Percentiles rank a stretch among this genome's conserved stretches.
Evolutionary conservation across 2,329 filamentous ascomycete genomes (phyloP).

Genomic region (Pezicula radicicola): DNA sequence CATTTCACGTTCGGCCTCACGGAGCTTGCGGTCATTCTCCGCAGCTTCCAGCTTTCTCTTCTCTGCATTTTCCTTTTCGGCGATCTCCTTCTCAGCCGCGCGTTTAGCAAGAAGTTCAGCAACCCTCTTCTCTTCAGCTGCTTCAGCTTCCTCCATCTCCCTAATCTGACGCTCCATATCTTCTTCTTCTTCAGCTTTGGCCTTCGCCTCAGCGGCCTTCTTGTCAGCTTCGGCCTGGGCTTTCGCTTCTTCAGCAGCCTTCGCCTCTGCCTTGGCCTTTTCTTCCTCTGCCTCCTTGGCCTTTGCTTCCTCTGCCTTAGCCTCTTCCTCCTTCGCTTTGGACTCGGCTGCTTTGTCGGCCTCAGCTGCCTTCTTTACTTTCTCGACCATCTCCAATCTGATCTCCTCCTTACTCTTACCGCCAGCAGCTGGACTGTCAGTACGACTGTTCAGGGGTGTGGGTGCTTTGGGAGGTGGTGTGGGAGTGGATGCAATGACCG

Average conservation of each 20-base stretch:
- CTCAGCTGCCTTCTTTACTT: constrained; percentile 36
- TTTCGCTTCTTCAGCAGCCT: constrained; percentile 32
- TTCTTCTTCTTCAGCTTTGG: constrained; percentile 45
- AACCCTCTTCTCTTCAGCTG: constrained; percentile 27
- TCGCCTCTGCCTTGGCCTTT: constrained; percentile 21
- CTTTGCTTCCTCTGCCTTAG: constrained; percentile 27
- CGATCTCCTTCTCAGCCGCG: constrained; percentile 32
- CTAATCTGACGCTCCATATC: constrained; percentile 58
- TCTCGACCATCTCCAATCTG: constrained; percentile 71
- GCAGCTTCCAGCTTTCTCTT: constrained; percentile 46
- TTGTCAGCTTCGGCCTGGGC: constrained; percentile 30
- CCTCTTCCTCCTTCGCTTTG: constrained; percentile 27
- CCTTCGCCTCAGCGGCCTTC: constrained; percentile 27
- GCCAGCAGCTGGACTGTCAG: constrained; percentile 61
- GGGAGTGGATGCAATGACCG: constrained; percentile 68
- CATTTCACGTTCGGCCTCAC: constrained; percentile 70
- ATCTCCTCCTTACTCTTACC: constrained; percentile 79
- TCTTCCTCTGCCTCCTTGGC: constrained; percentile 30
- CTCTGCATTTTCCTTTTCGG: constrained; percentile 40
- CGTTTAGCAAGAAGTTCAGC: constrained; percentile 30
- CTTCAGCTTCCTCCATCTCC: constrained; percentile 47
- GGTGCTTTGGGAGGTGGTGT: constrained; percentile 77
- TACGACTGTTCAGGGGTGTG: constrained; percentile 64
- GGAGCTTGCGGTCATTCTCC: constrained; percentile 63
- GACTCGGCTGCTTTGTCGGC: constrained; percentile 31